Evolutionary conservation across 805 yeast species (phyloP).

Genomic region (Monosporozyma aerobia): DNA sequence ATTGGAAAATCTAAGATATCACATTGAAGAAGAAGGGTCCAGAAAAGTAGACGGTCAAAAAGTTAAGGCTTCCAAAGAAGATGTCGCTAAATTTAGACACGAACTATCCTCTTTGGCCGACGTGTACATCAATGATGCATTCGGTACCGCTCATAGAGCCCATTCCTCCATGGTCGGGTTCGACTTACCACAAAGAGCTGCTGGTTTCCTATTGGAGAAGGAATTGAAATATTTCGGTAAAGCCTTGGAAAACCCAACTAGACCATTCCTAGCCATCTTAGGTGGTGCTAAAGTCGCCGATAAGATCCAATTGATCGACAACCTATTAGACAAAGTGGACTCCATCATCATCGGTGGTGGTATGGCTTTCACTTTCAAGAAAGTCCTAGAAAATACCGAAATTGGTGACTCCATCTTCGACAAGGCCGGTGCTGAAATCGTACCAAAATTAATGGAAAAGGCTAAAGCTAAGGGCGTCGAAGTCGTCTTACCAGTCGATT

Average conservation of each 20-base stretch:
- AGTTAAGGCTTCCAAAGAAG: slow-evolving; percentile 83
- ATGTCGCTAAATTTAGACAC: slow-evolving; percentile 78
- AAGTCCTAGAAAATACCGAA: slow-evolving; percentile 72
- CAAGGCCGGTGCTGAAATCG: slow-evolving; percentile 92
- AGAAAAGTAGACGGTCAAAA: slow-evolving; percentile 86
- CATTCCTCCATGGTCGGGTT: slow-evolving; percentile 98
- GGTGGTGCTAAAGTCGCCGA: slow-evolving; percentile 99
- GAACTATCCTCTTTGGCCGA: slow-evolving; percentile 90
- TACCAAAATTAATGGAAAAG: slow-evolving; percentile 84
- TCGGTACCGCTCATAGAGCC: slow-evolving; percentile 99
- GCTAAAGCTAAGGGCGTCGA: slow-evolving; percentile 95
- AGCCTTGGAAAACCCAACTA: slow-evolving; percentile 94
- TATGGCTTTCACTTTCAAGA: slow-evolving; percentile 99
- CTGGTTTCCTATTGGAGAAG: slow-evolving; percentile 97
- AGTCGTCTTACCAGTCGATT: slow-evolving; percentile 91
- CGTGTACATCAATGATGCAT: slow-evolving; percentile 95
- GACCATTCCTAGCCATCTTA: slow-evolving; percentile 97
- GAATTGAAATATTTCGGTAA: slow-evolving; percentile 96
- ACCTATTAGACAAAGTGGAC: slow-evolving; percentile 92
- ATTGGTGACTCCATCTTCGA: slow-evolving; percentile 93
- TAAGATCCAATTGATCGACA: slow-evolving; percentile 97
- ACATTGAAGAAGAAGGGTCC: slow-evolving; percentile 95
- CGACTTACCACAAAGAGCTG: slow-evolving; percentile 72
- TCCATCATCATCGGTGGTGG: slow-evolving; percentile 97
- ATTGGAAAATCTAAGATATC: slow-evolving; percentile 96